Conservation (phyloP, 2,329 filamentous ascomycete genomes). For the Colletotrichum orbiculare region DNA sequence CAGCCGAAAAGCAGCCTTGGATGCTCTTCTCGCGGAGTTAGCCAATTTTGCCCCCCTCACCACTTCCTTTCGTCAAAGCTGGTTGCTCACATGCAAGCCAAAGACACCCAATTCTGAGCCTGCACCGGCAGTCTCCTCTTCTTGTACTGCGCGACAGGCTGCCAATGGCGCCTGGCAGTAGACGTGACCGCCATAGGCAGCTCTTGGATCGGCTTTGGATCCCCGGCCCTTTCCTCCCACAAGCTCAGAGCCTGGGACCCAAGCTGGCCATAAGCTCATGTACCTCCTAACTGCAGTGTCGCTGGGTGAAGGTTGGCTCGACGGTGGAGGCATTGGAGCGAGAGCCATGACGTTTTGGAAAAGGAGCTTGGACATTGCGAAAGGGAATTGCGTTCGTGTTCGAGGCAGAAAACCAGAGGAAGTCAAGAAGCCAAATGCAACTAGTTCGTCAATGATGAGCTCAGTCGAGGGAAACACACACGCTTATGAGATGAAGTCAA, state of each 20-base stretch:
- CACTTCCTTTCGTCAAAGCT: too few relatives aligned
- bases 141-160: conserved; percentile 43
- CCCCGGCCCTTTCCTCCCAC: conserved; percentile 26
- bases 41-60: not conserved
- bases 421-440: not conserved
- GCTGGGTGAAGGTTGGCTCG: not conserved
- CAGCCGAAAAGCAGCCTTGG: conserved; percentile 65
- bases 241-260: conserved; percentile 33
- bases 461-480: not conserved
- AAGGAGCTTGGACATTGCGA: conserved; percentile 27
- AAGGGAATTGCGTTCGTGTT: not conserved
- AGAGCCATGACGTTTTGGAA: conserved; percentile 34
- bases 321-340: conserved; percentile 5
- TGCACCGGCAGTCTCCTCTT: conserved; percentile 34
- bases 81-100: conserved; percentile 50
- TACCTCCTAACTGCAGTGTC: conserved; percentile 22
- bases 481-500: conserved; percentile 16
- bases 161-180: conserved; percentile 51
- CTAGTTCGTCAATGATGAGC: not conserved
- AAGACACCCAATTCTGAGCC: conserved; percentile 38
- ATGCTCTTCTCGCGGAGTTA: conserved; percentile 55
- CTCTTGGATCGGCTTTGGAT: conserved; percentile 32
- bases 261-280: conserved; percentile 34
- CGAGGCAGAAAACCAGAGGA: not conserved
- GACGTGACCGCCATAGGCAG: conserved; percentile 52